phyloP scores from a whole-genome alignment of 2,329 filamentous ascomycete species.

The Colletotrichum cuscutae region DNA sequence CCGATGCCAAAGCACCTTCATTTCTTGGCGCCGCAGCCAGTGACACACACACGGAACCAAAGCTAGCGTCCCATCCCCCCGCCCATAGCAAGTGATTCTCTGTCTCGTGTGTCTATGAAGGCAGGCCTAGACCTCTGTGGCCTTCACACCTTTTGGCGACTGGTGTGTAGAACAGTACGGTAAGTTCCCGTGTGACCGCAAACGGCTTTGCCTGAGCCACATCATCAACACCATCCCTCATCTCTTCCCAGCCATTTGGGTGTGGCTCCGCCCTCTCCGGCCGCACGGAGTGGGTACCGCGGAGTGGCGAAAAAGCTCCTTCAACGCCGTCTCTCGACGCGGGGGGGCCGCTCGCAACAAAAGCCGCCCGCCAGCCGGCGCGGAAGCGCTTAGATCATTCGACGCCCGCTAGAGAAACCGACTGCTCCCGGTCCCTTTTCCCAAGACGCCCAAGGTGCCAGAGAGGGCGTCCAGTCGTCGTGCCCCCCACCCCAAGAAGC shows the following conservation, averaged over 20 bases:
- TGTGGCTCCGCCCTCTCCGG: not conserved
- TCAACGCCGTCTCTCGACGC: not conserved
- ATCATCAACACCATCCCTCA: not conserved
- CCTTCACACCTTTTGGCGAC: not conserved
- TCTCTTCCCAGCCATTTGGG: not conserved
- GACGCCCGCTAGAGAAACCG: not conserved
- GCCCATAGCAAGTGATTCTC: not conserved
- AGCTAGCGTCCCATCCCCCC: not conserved
- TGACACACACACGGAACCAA: constrained; percentile 4
- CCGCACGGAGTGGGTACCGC: not conserved
- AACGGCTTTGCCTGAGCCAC: not conserved
- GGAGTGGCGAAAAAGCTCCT: not conserved
- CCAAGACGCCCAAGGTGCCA: not conserved
- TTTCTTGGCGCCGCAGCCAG: constrained; percentile 13
- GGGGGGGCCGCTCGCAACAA: not conserved
- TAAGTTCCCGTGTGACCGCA: not conserved
- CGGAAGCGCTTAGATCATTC: constrained; percentile 1
- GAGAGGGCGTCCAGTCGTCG: not conserved
- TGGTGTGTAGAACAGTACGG: no score
- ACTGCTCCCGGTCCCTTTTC: not conserved
- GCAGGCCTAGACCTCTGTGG: not conserved
- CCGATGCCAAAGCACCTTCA: constrained; percentile 16
- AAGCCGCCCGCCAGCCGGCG: not conserved
- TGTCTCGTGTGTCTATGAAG: not conserved
- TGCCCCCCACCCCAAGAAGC: not conserved